These are phyloP conservation scores for Phyllosticta ampelicida DNA, from an alignment of 2,329 filamentous ascomycete genomes.

Conservation along the genomic window DNA sequence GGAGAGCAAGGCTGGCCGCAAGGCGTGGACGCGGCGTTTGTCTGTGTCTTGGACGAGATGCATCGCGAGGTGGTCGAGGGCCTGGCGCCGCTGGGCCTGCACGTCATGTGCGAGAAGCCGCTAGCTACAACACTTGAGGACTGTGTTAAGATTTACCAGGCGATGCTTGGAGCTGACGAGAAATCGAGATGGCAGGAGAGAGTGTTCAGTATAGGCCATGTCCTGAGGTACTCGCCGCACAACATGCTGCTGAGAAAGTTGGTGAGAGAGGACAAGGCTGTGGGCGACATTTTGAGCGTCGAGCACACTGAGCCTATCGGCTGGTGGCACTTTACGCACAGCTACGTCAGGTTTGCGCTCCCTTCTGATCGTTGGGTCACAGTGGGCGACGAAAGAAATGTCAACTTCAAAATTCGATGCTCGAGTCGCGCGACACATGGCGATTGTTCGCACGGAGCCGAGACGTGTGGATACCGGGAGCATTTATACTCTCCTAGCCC, in stretches of 20 bases:
- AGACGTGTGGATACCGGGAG: no score
- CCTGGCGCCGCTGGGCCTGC: conserved; percentile 57
- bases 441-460: no score
- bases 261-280: conserved; percentile 59
- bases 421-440: no score
- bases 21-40: conserved; percentile 47
- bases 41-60: conserved; percentile 77
- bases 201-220: conserved; percentile 87
- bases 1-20: conserved; percentile 14
- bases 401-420: no score
- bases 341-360: background rate
- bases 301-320: conserved; percentile 92
- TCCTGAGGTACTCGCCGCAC: conserved; percentile 85
- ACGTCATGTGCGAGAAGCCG: conserved; percentile 94
- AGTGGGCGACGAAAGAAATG: no score
- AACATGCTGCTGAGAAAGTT: conserved; percentile 76
- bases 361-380: background rate
- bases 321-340: conserved; percentile 70
- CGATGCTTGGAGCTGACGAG: conserved; percentile 31
- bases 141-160: conserved; percentile 62
- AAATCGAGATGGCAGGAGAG: conserved; percentile 13
- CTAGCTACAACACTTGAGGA: conserved; percentile 68
- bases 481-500: no score
- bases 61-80: conserved; percentile 72
- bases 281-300: conserved; percentile 76